Percentiles rank a stretch among this genome's conserved stretches.
Conservation (phyloP, 2,329 filamentous ascomycete species). For the Alternaria arborescens region DNA sequence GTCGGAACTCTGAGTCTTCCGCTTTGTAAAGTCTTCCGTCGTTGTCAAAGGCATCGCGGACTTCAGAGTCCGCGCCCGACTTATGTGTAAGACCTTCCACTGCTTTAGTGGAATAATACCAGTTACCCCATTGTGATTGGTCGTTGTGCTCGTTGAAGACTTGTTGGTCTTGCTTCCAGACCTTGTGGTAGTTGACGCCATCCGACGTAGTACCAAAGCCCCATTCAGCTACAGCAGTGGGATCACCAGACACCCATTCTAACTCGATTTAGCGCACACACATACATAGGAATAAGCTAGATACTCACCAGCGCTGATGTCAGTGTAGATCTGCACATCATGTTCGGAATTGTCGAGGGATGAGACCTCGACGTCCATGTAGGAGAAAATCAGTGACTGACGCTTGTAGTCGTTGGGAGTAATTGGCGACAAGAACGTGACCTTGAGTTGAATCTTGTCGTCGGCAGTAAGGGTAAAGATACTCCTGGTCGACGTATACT, state of each 20-base stretch:
- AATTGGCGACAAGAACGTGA: constrained; percentile 76
- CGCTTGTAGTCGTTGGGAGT: constrained; percentile 71
- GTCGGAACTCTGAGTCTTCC: constrained; percentile 60
- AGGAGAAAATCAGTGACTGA: constrained; percentile 75
- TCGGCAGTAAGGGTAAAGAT: constrained; percentile 73
- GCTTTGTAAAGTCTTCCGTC: constrained; percentile 56
- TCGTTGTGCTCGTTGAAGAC: constrained; percentile 59
- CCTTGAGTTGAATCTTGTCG: constrained; percentile 68
- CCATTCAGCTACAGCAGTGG: constrained; percentile 67
- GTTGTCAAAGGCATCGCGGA: constrained; percentile 57
- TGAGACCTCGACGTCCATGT: constrained; percentile 69
- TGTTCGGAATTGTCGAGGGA: constrained; percentile 71
- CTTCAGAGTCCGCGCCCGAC: constrained; percentile 56
- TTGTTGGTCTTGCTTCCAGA: constrained; percentile 58
- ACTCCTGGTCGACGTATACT: constrained; percentile 77
- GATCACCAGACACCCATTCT: constrained; percentile 78
- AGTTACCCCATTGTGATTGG: constrained; percentile 62
- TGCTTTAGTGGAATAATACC: constrained; percentile 62
- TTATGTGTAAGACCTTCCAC: constrained; percentile 55
- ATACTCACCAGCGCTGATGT: constrained; percentile 71
- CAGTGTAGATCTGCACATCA: constrained; percentile 74
- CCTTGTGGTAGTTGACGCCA: constrained; percentile 67
- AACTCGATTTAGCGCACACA: constrained; percentile 17
- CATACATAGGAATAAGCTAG: too few species aligned
- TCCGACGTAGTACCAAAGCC: constrained; percentile 56